Evolutionary conservation across 305 asterid species (phyloP).

Genomic region (Plantago coronopus): DNA sequence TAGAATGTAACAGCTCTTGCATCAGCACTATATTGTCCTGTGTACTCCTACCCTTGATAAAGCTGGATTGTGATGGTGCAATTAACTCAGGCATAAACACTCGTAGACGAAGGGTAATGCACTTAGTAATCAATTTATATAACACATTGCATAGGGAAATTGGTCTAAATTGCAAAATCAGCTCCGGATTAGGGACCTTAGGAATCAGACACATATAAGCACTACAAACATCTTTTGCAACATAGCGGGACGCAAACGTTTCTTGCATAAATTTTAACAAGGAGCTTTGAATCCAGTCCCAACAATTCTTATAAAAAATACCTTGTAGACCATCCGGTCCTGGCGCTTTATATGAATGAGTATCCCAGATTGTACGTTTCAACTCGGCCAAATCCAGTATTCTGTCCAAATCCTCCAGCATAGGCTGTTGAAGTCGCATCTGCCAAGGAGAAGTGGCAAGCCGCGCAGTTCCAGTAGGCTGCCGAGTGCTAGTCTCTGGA

Average conservation of each 20-base stretch:
- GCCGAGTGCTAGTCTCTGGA: too few species aligned
- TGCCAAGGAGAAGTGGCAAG: too few species aligned
- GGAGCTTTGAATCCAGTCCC: not conserved
- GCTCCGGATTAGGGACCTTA: not conserved
- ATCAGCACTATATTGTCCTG: not conserved
- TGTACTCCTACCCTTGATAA: not conserved
- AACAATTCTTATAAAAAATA: not conserved
- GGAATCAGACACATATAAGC: not conserved
- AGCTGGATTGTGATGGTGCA: not conserved
- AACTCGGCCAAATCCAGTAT: too few species aligned
- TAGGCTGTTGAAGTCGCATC: too few species aligned
- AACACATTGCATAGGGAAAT: not conserved
- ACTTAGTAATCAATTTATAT: too few species aligned
- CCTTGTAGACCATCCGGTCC: not conserved
- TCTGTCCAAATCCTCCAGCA: too few species aligned
- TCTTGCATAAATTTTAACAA: not conserved
- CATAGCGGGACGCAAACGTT: not conserved
- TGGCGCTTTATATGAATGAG: not conserved
- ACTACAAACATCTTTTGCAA: too few species aligned
- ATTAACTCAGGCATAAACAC: not conserved
- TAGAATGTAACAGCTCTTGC: not conserved
- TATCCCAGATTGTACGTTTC: not conserved
- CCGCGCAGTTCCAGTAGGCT: too few species aligned
- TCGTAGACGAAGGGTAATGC: not conserved
- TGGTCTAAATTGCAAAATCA: not conserved